Evolutionary conservation across 2,329 filamentous ascomycete species (phyloP).

Genomic region (Orbilia ellipsospora): DNA sequence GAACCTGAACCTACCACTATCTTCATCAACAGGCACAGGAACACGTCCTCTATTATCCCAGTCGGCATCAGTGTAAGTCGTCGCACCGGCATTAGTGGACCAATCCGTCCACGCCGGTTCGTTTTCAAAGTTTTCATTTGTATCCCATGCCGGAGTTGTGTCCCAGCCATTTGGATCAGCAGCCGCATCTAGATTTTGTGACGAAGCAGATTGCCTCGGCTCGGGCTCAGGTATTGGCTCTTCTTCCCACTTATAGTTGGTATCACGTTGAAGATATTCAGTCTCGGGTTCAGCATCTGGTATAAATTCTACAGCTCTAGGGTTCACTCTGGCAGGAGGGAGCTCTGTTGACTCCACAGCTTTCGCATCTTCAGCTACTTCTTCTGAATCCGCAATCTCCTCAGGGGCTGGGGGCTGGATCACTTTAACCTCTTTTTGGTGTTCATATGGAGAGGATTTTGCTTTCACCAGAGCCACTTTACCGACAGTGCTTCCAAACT

Average conservation of each 20-base stretch:
- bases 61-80: neutral
- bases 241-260: slow-evolving; percentile 9
- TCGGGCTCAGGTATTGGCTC: slow-evolving; percentile 1
- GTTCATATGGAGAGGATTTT: no score
- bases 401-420: no score
- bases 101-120: slow-evolving; percentile 31
- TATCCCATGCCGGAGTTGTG: slow-evolving; percentile 2
- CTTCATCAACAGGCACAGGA: slow-evolving; percentile 5
- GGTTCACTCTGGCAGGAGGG: neutral
- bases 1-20: slow-evolving; percentile 17
- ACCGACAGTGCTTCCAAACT: no score
- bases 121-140: neutral
- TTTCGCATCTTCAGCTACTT: neutral
- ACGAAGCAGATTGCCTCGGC: neutral
- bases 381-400: no score
- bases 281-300: neutral
- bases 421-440: no score
- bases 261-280: neutral
- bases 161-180: neutral
- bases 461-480: no score
- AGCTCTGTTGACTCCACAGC: neutral
- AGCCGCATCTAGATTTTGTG: neutral
- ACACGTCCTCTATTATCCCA: slow-evolving; percentile 46
- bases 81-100: slow-evolving; percentile 11
- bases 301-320: neutral